Conservation (phyloP, 441 rosid genomes). For the Biscutella laevigata region DNA sequence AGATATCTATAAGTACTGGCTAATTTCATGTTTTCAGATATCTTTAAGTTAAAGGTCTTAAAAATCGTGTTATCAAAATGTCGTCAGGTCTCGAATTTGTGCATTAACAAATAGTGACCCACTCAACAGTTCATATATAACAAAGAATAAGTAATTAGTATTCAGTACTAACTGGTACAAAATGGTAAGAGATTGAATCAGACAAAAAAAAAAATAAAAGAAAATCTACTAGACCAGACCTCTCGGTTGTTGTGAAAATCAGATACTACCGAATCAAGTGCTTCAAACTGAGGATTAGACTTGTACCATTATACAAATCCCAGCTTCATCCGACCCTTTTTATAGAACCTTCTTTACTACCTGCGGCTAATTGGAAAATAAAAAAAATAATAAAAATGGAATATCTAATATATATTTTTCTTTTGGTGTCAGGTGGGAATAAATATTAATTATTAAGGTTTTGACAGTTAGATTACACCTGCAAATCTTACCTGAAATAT, state of each 20-base stretch:
- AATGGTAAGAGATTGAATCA: background rate
- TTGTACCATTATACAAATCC: conserved; percentile 39
- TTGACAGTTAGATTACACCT: conserved; percentile 22
- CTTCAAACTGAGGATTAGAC: conserved; percentile 38
- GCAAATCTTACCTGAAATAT: conserved; percentile 12
- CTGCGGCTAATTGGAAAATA: too few relatives aligned
- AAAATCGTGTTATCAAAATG: background rate
- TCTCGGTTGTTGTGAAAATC: conserved; percentile 35
- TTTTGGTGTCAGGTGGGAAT: too few relatives aligned
- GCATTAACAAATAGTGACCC: background rate
- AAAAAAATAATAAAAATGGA: too few relatives aligned
- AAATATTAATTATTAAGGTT: too few relatives aligned
- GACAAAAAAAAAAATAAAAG: background rate
- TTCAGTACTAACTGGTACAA: background rate
- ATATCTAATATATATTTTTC: too few relatives aligned
- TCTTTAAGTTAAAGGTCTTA: background rate
- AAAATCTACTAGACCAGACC: too few relatives aligned
- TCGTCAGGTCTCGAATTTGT: background rate
- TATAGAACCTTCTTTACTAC: conserved; percentile 44
- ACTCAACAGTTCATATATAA: background rate
- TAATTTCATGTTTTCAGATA: too few relatives aligned
- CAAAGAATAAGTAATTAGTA: background rate
- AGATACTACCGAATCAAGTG: conserved; percentile 27
- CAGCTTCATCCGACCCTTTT: conserved; percentile 47
- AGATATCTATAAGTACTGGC: too few relatives aligned